Base-by-base conservation (phyloP, 768 basidiomycete species). In the Collybiopsis confluens region DNA sequence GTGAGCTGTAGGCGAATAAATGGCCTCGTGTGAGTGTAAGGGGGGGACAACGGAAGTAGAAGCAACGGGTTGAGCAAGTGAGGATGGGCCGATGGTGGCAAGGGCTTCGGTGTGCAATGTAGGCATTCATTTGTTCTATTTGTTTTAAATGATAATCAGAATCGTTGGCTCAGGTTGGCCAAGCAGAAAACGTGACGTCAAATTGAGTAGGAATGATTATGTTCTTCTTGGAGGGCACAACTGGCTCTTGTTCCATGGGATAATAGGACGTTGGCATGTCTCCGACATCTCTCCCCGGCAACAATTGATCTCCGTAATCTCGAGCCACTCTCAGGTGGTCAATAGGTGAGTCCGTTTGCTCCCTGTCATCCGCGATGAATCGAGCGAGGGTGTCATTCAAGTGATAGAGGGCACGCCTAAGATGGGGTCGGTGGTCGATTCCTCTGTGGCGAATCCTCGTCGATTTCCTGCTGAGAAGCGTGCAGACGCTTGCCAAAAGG, bases 401-500 rank as follows among this genome's bases (percentile, higher is more conserved):
- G 75, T 69, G 2, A 71, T 67, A 3, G 65, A 33, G 8, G 61
- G 58, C 16, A 77, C 67, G 26, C 75, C 79, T 61, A 85, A 85
- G 49, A 82, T 74, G 11, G 79, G 74, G 48, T 71, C 45, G 81
- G 73, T 37, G 75, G 76, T 37, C 81, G 73, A 59, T 69, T 79
- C 59, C 80, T 71, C 51, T 79, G 66, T 0, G 79, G 80, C 2
- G 74, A 67, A 38, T 76, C 76, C 48, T 84, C 81, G 55, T 86
- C 85, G 41, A 62, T 65, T 30, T 87, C 84, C 61, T 79, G 75
- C 56, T 86, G 82, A 3, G 84, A 78, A 13, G 85, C 85, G 40
- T 88, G 82, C n/a, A 91, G 76, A 15, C 89, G 82, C 64, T 90
- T 91, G 41, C 87, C 88, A 69, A 89, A 91, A 1, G 86, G 86